phyloP scores from a whole-genome alignment of 192 early-diverging fungal genomes.

The Allomyces macrogynus region DNA sequence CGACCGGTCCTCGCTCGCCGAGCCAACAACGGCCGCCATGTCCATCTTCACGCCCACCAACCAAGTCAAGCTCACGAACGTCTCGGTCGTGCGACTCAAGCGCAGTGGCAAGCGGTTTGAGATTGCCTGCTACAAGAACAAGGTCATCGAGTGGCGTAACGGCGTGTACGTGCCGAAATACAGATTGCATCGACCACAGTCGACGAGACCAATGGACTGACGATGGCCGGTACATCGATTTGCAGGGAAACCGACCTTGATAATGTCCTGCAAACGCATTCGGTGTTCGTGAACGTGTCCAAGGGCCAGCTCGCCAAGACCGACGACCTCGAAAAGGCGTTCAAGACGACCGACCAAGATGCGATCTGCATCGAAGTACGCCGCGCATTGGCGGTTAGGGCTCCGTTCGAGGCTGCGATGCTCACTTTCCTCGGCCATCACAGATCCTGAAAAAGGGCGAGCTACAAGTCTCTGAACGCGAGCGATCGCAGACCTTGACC shows the following conservation, averaged over 20 bases:
- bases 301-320: slow-evolving; percentile 87
- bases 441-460: slow-evolving; percentile 90
- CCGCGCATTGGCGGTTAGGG: neutral
- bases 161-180: slow-evolving; percentile 39
- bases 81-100: slow-evolving; percentile 81
- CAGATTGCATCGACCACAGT: neutral
- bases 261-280: slow-evolving; percentile 88
- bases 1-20: too few relatives aligned
- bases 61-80: slow-evolving; percentile 68
- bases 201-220: neutral
- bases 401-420: too few relatives aligned
- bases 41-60: slow-evolving; percentile 1
- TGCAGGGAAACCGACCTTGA: slow-evolving; percentile 85
- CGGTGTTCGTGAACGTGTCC: slow-evolving; percentile 83
- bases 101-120: slow-evolving; percentile 98
- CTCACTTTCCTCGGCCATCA: neutral
- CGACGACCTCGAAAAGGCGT: slow-evolving; percentile 69
- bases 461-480: slow-evolving; percentile 90
- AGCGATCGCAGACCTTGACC: slow-evolving; percentile 67
- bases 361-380: slow-evolving; percentile 44
- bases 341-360: slow-evolving; percentile 65
- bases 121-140: slow-evolving; percentile 98
- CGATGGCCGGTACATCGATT: too few relatives aligned
- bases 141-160: slow-evolving; percentile 86
- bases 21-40: too few relatives aligned